phyloP scores from a whole-genome alignment of 495 filamentous ascomycete genomes.

The Neurospora tetraspora region DNA sequence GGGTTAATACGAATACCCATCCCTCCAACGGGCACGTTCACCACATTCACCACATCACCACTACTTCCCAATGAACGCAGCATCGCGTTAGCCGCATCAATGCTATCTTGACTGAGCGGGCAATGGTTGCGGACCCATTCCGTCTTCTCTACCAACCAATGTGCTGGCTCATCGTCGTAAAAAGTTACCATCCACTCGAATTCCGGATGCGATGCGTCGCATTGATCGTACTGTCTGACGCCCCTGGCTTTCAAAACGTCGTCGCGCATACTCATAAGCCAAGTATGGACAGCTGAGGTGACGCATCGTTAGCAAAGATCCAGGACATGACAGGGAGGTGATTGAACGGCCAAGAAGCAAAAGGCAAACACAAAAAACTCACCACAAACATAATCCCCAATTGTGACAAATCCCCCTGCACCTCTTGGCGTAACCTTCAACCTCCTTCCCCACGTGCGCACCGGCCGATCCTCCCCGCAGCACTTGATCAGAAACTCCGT shows the following conservation, averaged over 20 bases:
- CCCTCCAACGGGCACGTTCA: not conserved
- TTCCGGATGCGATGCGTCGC: not conserved
- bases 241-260: conserved; percentile 3
- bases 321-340: not conserved
- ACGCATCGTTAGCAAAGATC: not conserved
- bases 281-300: conserved; percentile 8
- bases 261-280: conserved; percentile 6
- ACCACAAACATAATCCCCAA: conserved; percentile 8
- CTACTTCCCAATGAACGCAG: not conserved
- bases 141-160: conserved; percentile 1
- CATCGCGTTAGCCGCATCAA: not conserved
- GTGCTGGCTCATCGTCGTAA: not conserved
- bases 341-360: not conserved
- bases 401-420: conserved; percentile 3
- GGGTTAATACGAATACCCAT: not conserved
- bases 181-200: conserved; percentile 5
- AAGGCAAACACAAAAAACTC: not conserved
- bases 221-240: conserved; percentile 1
- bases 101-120: not conserved
- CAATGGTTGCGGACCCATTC: not conserved
- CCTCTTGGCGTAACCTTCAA: conserved; percentile 3
- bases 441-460: conserved; percentile 5
- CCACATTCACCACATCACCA: not conserved
- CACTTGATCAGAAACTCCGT: conserved; percentile 9
- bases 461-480: conserved; percentile 5